Conservation (phyloP, 352 stramenopile genomes). For the Phytopythium delawarense region DNA sequence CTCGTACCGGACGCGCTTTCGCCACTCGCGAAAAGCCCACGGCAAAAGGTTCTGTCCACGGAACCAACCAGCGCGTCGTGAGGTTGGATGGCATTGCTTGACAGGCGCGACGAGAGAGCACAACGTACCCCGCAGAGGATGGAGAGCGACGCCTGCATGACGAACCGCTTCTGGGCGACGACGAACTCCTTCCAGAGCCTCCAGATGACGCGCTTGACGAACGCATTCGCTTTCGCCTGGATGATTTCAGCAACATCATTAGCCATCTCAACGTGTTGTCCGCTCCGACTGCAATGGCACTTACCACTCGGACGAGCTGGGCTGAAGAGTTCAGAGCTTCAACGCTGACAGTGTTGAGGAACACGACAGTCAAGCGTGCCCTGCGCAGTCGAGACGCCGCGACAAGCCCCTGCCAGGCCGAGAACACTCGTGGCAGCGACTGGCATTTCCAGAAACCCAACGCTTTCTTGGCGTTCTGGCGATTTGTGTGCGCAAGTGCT, state of each 20-base stretch:
- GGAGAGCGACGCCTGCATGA: constrained; percentile 63
- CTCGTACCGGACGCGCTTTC: constrained; percentile 30
- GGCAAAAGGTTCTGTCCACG: constrained; percentile 44
- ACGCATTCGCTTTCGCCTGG: constrained; percentile 40
- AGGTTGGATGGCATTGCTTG: background rate
- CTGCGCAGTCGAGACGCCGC: constrained; percentile 24
- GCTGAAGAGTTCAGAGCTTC: constrained; percentile 66
- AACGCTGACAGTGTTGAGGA: constrained; percentile 55
- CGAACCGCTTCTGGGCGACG: constrained; percentile 54
- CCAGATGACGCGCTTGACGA: constrained; percentile 41
- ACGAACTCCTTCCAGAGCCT: constrained; percentile 49
- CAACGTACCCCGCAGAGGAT: constrained; percentile 58
- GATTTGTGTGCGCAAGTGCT: constrained; percentile 29
- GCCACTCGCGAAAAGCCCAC: constrained; percentile 73
- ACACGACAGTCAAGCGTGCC: constrained; percentile 45
- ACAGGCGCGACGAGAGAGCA: too few relatives aligned
- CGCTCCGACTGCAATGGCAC: background rate
- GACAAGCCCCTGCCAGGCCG: constrained; percentile 36
- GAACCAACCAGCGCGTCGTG: constrained; percentile 1
- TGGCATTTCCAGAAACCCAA: constrained; percentile 69
- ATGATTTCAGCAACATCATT: background rate
- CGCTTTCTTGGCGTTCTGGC: constrained; percentile 45
- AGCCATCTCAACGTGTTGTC: background rate
- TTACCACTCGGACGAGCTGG: constrained; percentile 22
- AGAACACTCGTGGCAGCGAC: constrained; percentile 51